These are phyloP conservation scores for Aphanomyces stellatus DNA, from an alignment of 352 stramenopile genomes.

Conservation along the genomic window DNA sequence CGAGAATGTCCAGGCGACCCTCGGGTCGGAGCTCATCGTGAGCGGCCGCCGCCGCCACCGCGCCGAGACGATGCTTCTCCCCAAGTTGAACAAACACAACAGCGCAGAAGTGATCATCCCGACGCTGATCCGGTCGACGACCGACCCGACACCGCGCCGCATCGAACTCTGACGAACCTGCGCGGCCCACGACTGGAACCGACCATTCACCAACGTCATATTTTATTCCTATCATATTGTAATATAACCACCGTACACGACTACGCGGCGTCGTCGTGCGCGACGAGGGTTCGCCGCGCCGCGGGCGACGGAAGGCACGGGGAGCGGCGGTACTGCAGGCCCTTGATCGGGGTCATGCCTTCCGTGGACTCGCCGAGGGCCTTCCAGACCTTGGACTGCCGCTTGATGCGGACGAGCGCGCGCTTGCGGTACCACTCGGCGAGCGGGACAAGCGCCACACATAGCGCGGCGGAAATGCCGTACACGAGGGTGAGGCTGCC, in stretches of 20 bases:
- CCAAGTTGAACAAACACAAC: conserved; percentile 18
- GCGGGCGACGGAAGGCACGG: conserved; percentile 15
- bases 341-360: conserved; percentile 8
- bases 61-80: conserved; percentile 2
- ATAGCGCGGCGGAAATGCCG: not conserved
- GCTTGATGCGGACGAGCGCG: not conserved
- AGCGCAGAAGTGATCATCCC: conserved; percentile 8
- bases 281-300: not conserved
- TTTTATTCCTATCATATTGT: too few relatives aligned
- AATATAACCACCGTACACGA: too few relatives aligned
- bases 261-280: too few relatives aligned
- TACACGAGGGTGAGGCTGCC: not conserved
- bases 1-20: conserved; percentile 16
- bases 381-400: not conserved
- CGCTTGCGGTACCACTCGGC: conserved; percentile 7
- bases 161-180: conserved; percentile 10
- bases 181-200: not conserved
- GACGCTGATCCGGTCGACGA: not conserved
- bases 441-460: conserved; percentile 5
- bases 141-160: too few relatives aligned
- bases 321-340: conserved; percentile 18
- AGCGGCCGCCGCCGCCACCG: not conserved
- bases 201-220: too few relatives aligned
- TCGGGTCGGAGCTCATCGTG: conserved; percentile 4
- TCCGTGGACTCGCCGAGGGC: not conserved